These are phyloP conservation scores for Aspergillus neoniger DNA, from an alignment of 2,329 filamentous ascomycete genomes.

Conservation along the genomic window DNA sequence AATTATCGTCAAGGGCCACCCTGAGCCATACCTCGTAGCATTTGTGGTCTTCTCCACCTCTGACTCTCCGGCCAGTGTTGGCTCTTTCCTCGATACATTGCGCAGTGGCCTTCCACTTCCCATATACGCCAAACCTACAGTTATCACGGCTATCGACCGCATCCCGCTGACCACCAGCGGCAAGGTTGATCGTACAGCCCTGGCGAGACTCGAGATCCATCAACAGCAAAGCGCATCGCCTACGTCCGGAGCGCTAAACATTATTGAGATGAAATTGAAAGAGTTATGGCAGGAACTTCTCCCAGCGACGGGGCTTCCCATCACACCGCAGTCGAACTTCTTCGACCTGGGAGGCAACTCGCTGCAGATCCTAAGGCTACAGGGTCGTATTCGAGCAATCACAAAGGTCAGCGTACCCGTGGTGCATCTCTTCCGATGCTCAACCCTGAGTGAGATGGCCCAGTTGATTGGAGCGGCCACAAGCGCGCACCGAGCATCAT, in stretches of 20 bases:
- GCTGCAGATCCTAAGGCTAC: slow-evolving; percentile 33
- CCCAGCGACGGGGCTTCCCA: background rate
- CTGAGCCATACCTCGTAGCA: background rate
- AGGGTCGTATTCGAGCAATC: background rate
- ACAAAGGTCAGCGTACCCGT: background rate
- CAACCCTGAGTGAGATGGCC: background rate
- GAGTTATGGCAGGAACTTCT: background rate
- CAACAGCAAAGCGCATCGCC: no score
- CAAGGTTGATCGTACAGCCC: background rate
- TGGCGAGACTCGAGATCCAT: no score
- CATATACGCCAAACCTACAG: background rate
- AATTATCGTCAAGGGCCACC: background rate
- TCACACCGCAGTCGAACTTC: slow-evolving; percentile 13
- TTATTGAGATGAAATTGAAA: background rate
- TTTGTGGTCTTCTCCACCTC: background rate
- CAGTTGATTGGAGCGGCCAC: background rate
- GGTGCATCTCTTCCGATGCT: background rate
- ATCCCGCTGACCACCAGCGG: background rate
- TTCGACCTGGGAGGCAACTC: slow-evolving; percentile 34
- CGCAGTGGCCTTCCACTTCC: background rate
- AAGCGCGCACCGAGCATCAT: no score
- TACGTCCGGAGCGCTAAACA: no score
- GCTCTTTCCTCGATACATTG: background rate
- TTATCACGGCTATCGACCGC: background rate
- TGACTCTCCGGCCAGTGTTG: background rate